Percentiles rank a stretch among this genome's conserved stretches.
phyloP scores from a whole-genome alignment of 257 asterid species.

The Lycium barbarum region DNA sequence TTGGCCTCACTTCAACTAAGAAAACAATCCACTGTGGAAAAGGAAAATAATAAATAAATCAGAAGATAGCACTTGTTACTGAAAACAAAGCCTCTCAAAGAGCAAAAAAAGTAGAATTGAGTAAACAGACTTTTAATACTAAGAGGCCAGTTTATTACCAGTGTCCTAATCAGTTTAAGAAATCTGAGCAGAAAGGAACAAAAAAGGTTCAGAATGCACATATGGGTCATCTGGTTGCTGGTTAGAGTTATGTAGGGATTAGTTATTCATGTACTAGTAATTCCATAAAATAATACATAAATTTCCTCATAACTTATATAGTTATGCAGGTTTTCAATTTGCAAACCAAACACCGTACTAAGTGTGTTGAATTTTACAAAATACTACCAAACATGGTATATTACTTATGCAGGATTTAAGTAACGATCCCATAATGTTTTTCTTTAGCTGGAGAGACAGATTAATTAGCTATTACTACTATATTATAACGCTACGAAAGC shows the following conservation, averaged over 20 bases:
- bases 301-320: no score
- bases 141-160: not conserved
- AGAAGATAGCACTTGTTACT: not conserved
- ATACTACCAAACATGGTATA: no score
- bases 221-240: no score
- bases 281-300: no score
- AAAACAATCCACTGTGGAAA: constrained; percentile 51
- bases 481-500: not conserved
- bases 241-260: no score
- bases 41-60: not conserved
- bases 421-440: no score
- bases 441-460: not conserved
- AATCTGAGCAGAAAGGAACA: not conserved
- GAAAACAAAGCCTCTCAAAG: not conserved
- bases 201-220: no score
- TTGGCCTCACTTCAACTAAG: constrained; percentile 71
- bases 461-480: not conserved
- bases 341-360: no score
- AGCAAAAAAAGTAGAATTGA: not conserved
- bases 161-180: not conserved
- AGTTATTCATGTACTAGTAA: no score
- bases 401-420: no score
- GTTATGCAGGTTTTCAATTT: no score
- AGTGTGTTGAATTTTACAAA: no score
- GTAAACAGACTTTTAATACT: not conserved